Evolutionary conservation across 352 stramenopile genomes (phyloP).

Genomic region (Phytophthora tubulina): DNA sequence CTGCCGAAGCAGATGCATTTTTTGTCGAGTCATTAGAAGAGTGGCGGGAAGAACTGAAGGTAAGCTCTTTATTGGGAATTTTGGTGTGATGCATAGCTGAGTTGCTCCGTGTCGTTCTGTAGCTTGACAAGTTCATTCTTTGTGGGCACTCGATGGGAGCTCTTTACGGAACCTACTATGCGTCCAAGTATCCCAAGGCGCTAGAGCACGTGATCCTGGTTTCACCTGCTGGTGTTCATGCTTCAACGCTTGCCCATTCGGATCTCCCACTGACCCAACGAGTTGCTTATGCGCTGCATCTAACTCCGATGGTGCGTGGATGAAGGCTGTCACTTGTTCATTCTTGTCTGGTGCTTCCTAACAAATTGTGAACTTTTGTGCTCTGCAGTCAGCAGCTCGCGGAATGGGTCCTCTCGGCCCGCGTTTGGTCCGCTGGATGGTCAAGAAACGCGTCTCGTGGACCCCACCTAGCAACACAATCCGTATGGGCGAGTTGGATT

Average conservation of each 20-base stretch:
- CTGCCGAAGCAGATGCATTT: constrained; percentile 69
- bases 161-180: constrained; percentile 76
- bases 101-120: not conserved
- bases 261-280: constrained; percentile 43
- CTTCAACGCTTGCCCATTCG: constrained; percentile 36
- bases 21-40: constrained; percentile 78
- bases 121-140: constrained; percentile 71
- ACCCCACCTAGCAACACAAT: constrained; percentile 72
- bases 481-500: constrained; percentile 66
- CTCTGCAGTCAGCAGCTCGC: constrained; percentile 52
- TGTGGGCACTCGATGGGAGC: constrained; percentile 80
- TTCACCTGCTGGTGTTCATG: constrained; percentile 67
- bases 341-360: not conserved
- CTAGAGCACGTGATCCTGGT: constrained; percentile 76
- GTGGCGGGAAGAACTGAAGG: constrained; percentile 63
- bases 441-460: constrained; percentile 59
- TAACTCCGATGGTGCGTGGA: constrained; percentile 64
- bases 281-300: constrained; percentile 39
- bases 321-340: not conserved
- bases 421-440: constrained; percentile 55
- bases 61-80: constrained; percentile 7
- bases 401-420: constrained; percentile 64
- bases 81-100: constrained; percentile 6
- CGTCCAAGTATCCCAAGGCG: constrained; percentile 58
- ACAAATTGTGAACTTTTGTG: not conserved